Evolutionary conservation across 2,329 filamentous ascomycete genomes (phyloP).

Genomic region (Ophiostoma angusticollis): DNA sequence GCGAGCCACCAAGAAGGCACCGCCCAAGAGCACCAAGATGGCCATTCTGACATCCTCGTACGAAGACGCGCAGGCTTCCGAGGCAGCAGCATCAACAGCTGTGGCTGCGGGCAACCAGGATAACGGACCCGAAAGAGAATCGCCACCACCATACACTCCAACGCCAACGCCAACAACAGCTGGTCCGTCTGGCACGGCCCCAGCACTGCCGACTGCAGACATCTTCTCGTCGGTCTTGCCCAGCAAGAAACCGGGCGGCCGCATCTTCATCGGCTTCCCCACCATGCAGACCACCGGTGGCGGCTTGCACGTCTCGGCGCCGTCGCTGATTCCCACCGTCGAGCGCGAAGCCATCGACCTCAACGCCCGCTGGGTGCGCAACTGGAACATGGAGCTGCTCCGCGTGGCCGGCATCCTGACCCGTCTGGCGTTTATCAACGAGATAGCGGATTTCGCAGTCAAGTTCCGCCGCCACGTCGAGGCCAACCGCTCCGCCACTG

Average conservation of each 20-base stretch:
- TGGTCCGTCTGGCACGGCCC: no score
- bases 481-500: slow-evolving; percentile 12
- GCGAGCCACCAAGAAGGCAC: slow-evolving; percentile 91
- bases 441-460: slow-evolving; percentile 64
- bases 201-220: slow-evolving; percentile 40
- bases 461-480: slow-evolving; percentile 36
- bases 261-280: slow-evolving; percentile 94
- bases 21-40: slow-evolving; percentile 74
- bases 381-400: slow-evolving; percentile 91
- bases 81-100: slow-evolving; percentile 20
- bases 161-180: no score
- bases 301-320: slow-evolving; percentile 87
- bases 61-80: slow-evolving; percentile 60
- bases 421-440: slow-evolving; percentile 73
- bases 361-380: slow-evolving; percentile 86
- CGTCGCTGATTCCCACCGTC: slow-evolving; percentile 91
- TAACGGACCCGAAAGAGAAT: no score
- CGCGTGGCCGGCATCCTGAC: slow-evolving; percentile 82
- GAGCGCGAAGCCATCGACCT: slow-evolving; percentile 94
- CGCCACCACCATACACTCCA: slow-evolving; percentile 32
- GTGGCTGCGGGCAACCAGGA: background rate
- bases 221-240: slow-evolving; percentile 86
- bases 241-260: slow-evolving; percentile 65
- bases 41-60: slow-evolving; percentile 86
- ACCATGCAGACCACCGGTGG: slow-evolving; percentile 94